Base-by-base conservation (phyloP, 2,329 filamentous ascomycete species). In the Cladophialophora chaetospira region DNA sequence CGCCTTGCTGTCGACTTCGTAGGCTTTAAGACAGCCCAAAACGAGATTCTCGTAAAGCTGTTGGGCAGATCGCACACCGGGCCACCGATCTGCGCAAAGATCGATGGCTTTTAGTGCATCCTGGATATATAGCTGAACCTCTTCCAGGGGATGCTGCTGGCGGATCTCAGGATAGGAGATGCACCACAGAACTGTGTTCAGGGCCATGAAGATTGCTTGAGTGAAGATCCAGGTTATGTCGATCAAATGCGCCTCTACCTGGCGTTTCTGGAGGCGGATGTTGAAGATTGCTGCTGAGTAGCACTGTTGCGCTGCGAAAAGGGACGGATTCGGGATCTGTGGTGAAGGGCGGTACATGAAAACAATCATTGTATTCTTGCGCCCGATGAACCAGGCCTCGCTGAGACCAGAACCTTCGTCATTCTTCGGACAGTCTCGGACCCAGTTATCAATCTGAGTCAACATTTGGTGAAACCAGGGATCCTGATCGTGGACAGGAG, bases 151-250 rank as follows among this genome's bases (percentile, higher is more conserved):
- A 69, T 96, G 88, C 15, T 83, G 78, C 52, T 83, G 82, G 43
- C 94, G 87, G 21, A 97, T 86, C 63, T 93, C 88, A 3, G 87
- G 82, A 68, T 96, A 97, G 1, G 92, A 96, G 5, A 96, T 82
- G 1, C 89, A 85, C 94, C 94, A 99, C 0, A 99, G 81, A 47
- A 97, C 82, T 4, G 90, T 92, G 69, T 96, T 97, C 55, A 97
- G 82, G 3, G 89, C 86, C 85, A 95, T 94, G 75, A 95, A 97
- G 36, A 97, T 82, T 17, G 88, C 86, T 57, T 96, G 82, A 1
- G 96, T 84, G 68, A 96, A 96, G 40, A 96, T 87, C 93, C 93
- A 97, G 0, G 92, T 97, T 58, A 97, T 80, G 68, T 97, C 93
- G 9, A 94, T 84, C 19, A 85, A 86, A 11, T 83, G 82, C 13